Percentiles rank a stretch among this genome's conserved stretches.
Evolutionary conservation across 2,329 filamentous ascomycete genomes (phyloP).

Genomic region (Metarhizium rileyi): DNA sequence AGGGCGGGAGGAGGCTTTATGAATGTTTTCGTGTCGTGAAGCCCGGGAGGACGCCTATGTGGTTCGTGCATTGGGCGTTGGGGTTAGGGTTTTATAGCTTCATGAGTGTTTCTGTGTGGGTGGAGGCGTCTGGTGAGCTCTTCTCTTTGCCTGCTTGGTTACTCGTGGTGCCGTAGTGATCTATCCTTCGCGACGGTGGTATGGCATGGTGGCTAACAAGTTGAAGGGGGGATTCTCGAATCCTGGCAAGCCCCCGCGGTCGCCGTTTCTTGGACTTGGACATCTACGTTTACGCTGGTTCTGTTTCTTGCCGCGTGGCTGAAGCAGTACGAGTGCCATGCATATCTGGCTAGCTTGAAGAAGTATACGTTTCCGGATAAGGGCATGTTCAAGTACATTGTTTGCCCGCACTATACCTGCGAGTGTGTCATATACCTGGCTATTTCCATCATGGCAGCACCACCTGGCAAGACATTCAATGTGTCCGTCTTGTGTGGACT

Average conservation of each 20-base stretch:
- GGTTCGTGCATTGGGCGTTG: slow-evolving; percentile 71
- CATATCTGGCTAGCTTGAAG: slow-evolving; percentile 57
- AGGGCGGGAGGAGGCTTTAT: slow-evolving; percentile 65
- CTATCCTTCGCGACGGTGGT: background rate
- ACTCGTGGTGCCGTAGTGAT: background rate
- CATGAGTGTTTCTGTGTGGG: slow-evolving; percentile 70
- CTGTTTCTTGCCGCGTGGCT: slow-evolving; percentile 61
- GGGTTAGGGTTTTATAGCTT: slow-evolving; percentile 69
- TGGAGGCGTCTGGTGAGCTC: slow-evolving; percentile 63
- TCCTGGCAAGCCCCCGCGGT: slow-evolving; percentile 19
- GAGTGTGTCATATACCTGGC: slow-evolving; percentile 78
- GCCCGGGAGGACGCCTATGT: slow-evolving; percentile 64
- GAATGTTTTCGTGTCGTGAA: slow-evolving; percentile 61
- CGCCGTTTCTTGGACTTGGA: slow-evolving; percentile 13
- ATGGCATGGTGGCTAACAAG: background rate
- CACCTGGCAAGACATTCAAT: slow-evolving; percentile 56
- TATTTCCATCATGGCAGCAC: slow-evolving; percentile 66
- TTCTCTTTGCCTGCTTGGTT: background rate
- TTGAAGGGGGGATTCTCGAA: slow-evolving; percentile 22
- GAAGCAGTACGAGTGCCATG: slow-evolving; percentile 67
- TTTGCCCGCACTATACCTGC: slow-evolving; percentile 87
- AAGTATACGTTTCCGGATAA: slow-evolving; percentile 76
- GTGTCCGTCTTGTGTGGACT: slow-evolving; percentile 60
- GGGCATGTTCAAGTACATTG: slow-evolving; percentile 58
- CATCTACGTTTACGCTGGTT: slow-evolving; percentile 37